Evolutionary conservation across 495 filamentous ascomycete genomes (phyloP).

Genomic region (Cairneyella variabilis): DNA sequence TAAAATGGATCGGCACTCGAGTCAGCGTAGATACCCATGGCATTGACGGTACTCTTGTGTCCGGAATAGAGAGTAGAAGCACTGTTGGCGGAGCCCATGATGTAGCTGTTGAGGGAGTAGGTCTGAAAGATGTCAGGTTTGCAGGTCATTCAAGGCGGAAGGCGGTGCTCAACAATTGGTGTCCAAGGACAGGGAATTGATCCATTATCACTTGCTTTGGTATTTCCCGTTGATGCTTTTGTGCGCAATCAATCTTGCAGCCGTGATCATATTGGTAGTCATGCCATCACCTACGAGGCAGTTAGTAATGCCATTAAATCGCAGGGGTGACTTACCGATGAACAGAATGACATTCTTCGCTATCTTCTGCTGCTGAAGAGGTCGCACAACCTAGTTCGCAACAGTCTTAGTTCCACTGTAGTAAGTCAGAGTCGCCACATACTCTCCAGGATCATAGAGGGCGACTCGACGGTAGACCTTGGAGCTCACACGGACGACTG

Average conservation of each 20-base stretch:
- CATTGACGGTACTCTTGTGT: slow-evolving; percentile 71
- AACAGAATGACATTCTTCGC: slow-evolving; percentile 78
- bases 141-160: slow-evolving; percentile 12
- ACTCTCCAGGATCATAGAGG: slow-evolving; percentile 65
- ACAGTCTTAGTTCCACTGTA: slow-evolving; percentile 59
- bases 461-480: slow-evolving; percentile 66
- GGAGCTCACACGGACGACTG: slow-evolving; percentile 65
- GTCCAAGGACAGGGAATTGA: slow-evolving; percentile 66
- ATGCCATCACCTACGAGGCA: slow-evolving; percentile 55
- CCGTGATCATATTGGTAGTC: slow-evolving; percentile 72
- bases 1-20: slow-evolving; percentile 61
- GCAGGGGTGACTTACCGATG: slow-evolving; percentile 44
- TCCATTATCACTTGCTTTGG: slow-evolving; percentile 63
- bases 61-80: slow-evolving; percentile 70
- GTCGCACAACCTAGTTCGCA: slow-evolving; percentile 68
- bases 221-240: slow-evolving; percentile 73
- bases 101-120: slow-evolving; percentile 71
- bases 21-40: slow-evolving; percentile 69
- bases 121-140: slow-evolving; percentile 28
- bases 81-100: slow-evolving; percentile 74
- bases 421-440: slow-evolving; percentile 66
- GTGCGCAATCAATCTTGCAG: slow-evolving; percentile 57
- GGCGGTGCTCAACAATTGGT: slow-evolving; percentile 50
- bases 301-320: neutral
- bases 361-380: slow-evolving; percentile 56